Base-by-base conservation (phyloP, 1,284 basidiomycete species). In the Athelia psychrophila region DNA sequence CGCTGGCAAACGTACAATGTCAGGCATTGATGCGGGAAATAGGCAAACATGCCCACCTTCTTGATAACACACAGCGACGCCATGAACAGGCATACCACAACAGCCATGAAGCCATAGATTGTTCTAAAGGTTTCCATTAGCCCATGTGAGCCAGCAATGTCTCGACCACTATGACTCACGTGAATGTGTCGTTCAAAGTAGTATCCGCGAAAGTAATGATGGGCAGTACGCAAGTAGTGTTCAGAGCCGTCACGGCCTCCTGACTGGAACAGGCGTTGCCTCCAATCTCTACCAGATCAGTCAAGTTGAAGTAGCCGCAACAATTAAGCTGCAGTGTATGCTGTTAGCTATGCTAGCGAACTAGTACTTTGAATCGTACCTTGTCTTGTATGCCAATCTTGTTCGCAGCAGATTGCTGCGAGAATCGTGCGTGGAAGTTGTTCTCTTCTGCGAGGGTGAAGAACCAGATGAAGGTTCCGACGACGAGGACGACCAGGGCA, bases 11-110 rank as follows among this genome's bases (percentile, higher is more conserved):
- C 51, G 54, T 52, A 22, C 27, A 52, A 55, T 51, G 61, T 52
- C 50, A 58, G 23, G 45, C 13, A 32, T 53, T 38, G 36, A 4
- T 20, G 18, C 18, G 27, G 13, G 38, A 49, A n/a, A 42, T 3
- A 53, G 35, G 27, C 46, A 47, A 8, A n/a, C 6, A 42, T 42
- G 38, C 22, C 20, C 51, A 88, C 89, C 80, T 81, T 86, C 64
- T 88, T 91, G 65, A 95, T 92, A 48, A 94, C 80, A 72, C 91
- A 93, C 53, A 89, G 76, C 23, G 89, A 86, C 8, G 87, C 82
- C 48, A 95, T 72, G 68, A 93, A 81, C 57, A 94, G 74, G 52
- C 76, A 75, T 44, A 88, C 70, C 52, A 91, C 74, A 58, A 93
- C 77, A n/a, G 85, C 83, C 79, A 91, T 91, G 69, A 84, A 93